Percentiles rank a stretch among this genome's conserved stretches.
phyloP scores from a whole-genome alignment of 352 stramenopile genomes.

The Phytopythium ostracodes region DNA sequence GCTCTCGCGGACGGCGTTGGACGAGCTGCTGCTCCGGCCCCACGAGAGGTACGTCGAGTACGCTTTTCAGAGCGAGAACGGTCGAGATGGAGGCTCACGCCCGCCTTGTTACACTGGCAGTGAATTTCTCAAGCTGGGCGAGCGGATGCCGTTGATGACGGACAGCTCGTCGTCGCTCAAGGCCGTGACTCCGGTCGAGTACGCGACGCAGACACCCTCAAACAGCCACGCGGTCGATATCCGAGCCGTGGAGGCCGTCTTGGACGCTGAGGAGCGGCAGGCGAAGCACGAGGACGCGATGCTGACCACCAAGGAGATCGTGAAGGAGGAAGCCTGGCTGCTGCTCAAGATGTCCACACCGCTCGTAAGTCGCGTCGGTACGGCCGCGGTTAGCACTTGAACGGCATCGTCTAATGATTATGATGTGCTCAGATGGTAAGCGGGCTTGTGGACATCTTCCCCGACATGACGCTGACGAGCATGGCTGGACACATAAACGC shows the following conservation, averaged over 20 bases:
- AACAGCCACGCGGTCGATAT: constrained; percentile 6
- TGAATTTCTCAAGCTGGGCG: neutral
- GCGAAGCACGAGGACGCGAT: constrained; percentile 17
- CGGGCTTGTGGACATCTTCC: constrained; percentile 3
- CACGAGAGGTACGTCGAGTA: constrained; percentile 28
- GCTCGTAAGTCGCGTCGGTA: constrained; percentile 11
- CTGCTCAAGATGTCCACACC: constrained; percentile 29
- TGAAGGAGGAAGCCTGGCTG: constrained; percentile 25
- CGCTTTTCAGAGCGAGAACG: constrained; percentile 4
- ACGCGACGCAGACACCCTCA: neutral
- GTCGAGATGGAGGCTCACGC: neutral
- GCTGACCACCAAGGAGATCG: constrained; percentile 30
- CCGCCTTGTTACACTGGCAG: neutral
- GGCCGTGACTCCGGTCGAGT: neutral
- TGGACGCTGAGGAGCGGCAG: constrained; percentile 30
- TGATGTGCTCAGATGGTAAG: neutral
- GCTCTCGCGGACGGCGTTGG: constrained; percentile 38
- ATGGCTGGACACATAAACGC: neutral
- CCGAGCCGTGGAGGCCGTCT: constrained; percentile 21
- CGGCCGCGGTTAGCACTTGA: too few relatives aligned
- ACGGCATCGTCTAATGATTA: neutral
- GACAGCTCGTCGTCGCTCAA: neutral
- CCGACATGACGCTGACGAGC: constrained; percentile 6
- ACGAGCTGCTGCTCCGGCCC: constrained; percentile 44
- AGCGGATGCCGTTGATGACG: constrained; percentile 18